Conservation (phyloP, 768 basidiomycete species). For the Leucosporidium yakuticum region DNA sequence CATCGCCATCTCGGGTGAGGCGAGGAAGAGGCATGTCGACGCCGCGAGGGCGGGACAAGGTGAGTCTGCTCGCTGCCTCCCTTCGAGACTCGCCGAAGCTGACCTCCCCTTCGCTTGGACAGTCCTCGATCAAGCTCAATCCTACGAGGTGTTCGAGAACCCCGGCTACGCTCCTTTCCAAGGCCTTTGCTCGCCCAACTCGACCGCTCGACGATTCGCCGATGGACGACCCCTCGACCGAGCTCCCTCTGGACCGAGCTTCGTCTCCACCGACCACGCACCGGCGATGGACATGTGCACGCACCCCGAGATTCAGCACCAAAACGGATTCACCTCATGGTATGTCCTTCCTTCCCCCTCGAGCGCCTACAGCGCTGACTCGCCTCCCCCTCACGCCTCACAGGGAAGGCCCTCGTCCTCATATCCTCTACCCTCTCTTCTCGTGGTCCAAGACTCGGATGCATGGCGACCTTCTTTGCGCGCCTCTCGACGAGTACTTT, state of each 20-base stretch:
- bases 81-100: background rate
- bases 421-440: slow-evolving; percentile 53
- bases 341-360: background rate
- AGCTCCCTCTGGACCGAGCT: slow-evolving; percentile 38
- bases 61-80: background rate
- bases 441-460: slow-evolving; percentile 81
- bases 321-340: slow-evolving; percentile 28
- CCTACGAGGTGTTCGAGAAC: slow-evolving; percentile 30
- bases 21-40: slow-evolving; percentile 16
- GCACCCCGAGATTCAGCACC: slow-evolving; percentile 42
- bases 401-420: slow-evolving; percentile 40
- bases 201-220: slow-evolving; percentile 31
- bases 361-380: background rate
- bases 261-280: slow-evolving; percentile 33
- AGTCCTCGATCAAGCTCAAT: slow-evolving; percentile 16
- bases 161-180: slow-evolving; percentile 36
- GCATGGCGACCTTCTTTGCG: slow-evolving; percentile 82
- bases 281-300: slow-evolving; percentile 43
- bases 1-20: slow-evolving; percentile 30
- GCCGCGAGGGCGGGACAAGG: background rate
- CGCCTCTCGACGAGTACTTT: slow-evolving; percentile 89
- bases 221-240: slow-evolving; percentile 32
- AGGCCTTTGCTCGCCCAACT: slow-evolving; percentile 33
- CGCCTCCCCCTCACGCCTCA: no score
- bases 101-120: background rate